These are phyloP conservation scores for Nitzschia inconspicua DNA, from an alignment of 108 stramenopile genomes.

Conservation along the genomic window DNA sequence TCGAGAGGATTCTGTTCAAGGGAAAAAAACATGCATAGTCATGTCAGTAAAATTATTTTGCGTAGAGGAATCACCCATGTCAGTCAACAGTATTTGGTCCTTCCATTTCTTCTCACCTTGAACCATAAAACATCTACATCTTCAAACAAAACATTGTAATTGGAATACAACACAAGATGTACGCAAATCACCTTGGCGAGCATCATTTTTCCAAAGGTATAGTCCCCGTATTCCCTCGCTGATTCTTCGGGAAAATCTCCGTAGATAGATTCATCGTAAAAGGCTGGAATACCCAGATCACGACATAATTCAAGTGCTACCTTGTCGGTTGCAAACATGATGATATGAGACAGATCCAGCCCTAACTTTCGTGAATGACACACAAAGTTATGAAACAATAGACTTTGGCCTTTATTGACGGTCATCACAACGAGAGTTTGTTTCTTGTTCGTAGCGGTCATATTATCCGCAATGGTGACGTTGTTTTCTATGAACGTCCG, in stretches of 20 bases:
- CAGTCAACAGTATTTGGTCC: too few relatives aligned
- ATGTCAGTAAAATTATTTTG: conserved; percentile 36
- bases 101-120: too few relatives aligned
- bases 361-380: conserved; percentile 39
- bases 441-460: too few relatives aligned
- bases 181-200: conserved; percentile 67
- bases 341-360: conserved; percentile 30
- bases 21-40: conserved; percentile 4
- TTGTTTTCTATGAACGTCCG: conserved; percentile 32
- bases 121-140: conserved; percentile 73
- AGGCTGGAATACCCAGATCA: conserved; percentile 42
- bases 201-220: conserved; percentile 68
- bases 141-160: conserved; percentile 76
- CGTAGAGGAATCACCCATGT: conserved; percentile 8
- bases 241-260: conserved; percentile 34
- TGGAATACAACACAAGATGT: conserved; percentile 55
- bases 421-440: conserved; percentile 66
- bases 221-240: conserved; percentile 50
- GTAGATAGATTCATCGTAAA: conserved; percentile 50
- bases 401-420: conserved; percentile 55
- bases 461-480: conserved; percentile 43
- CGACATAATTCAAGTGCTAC: conserved; percentile 47
- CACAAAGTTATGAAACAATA: conserved; percentile 60
- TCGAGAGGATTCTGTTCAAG: conserved; percentile 59
- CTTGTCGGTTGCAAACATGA: conserved; percentile 58